phyloP scores from a whole-genome alignment of 352 stramenopile genomes.

The Hyaloperonospora brassicae region DNA sequence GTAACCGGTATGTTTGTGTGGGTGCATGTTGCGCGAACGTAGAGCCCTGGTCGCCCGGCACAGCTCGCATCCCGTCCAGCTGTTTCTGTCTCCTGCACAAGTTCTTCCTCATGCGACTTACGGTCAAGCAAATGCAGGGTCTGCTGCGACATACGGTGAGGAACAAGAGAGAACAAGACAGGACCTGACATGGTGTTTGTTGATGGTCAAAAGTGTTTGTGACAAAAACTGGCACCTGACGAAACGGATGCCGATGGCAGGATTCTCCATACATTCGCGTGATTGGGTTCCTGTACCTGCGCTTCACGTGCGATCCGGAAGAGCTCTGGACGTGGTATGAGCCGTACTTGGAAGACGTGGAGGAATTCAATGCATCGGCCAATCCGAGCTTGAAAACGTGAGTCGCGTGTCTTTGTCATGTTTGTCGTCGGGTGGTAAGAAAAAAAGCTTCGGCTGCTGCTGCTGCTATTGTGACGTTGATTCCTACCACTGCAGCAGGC shows the following conservation, averaged over 20 bases:
- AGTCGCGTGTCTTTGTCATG: slow-evolving; percentile 12
- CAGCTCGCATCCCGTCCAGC: slow-evolving; percentile 85
- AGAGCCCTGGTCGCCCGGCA: slow-evolving; percentile 90
- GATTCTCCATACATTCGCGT: slow-evolving; percentile 95
- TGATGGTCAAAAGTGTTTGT: too few relatives aligned
- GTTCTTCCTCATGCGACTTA: slow-evolving; percentile 94
- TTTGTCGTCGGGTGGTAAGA: slow-evolving; percentile 23
- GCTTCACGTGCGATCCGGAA: slow-evolving; percentile 91
- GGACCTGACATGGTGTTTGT: too few relatives aligned
- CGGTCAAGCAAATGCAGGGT: slow-evolving; percentile 93
- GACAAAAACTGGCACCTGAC: too few relatives aligned
- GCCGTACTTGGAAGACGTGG: slow-evolving; percentile 92
- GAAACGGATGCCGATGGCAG: slow-evolving; percentile 17
- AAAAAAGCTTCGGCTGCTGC: slow-evolving; percentile 7
- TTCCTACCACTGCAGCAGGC: slow-evolving; percentile 15
- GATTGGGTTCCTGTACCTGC: slow-evolving; percentile 96
- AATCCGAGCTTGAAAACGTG: slow-evolving; percentile 79
- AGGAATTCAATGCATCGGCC: slow-evolving; percentile 86
- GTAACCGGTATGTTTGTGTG: neutral
- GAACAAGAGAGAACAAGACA: neutral
- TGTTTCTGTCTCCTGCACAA: slow-evolving; percentile 97
- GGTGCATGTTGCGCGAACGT: slow-evolving; percentile 30
- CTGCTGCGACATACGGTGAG: slow-evolving; percentile 85
- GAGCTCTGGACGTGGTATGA: slow-evolving; percentile 92
- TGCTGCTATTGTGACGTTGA: slow-evolving; percentile 12